These are phyloP conservation scores for Calonectria henricotiae DNA, from an alignment of 2,329 filamentous ascomycete genomes.

Conservation along the genomic window DNA sequence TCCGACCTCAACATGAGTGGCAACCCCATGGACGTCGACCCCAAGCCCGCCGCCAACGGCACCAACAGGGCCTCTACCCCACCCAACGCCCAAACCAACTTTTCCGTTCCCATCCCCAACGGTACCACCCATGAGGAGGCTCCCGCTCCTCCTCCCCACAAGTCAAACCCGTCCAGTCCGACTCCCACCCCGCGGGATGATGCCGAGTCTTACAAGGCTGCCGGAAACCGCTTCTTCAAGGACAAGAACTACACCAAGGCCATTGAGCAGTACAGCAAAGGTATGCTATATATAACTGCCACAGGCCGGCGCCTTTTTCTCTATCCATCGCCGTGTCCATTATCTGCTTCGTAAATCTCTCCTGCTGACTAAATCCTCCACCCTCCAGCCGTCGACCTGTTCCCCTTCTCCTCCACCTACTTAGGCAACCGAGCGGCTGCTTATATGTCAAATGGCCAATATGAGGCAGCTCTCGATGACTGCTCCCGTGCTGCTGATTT, in stretches of 20 bases:
- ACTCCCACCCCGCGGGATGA: conserved; percentile 76
- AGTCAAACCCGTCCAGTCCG: conserved; percentile 75
- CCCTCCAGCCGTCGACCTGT: conserved; percentile 84
- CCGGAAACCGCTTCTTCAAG: conserved; percentile 98
- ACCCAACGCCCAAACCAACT: conserved; percentile 64
- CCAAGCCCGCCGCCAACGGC: conserved; percentile 71
- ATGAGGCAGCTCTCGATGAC: conserved; percentile 86
- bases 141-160: conserved; percentile 82
- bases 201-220: conserved; percentile 91
- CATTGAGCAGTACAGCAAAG: conserved; percentile 95
- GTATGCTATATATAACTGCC: conserved; percentile 66
- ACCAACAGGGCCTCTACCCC: conserved; percentile 66
- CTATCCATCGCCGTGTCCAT: not conserved
- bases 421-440: conserved; percentile 96
- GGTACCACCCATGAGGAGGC: conserved; percentile 63
- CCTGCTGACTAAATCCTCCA: conserved; percentile 43
- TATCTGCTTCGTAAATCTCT: conserved; percentile 10
- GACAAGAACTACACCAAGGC: conserved; percentile 90
- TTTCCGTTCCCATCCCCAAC: conserved; percentile 70
- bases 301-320: conserved; percentile 13
- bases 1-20: conserved; percentile 77
- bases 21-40: conserved; percentile 84
- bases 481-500: conserved; percentile 86
- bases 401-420: conserved; percentile 90
- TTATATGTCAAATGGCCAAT: conserved; percentile 90